These are phyloP conservation scores for Exutisphaerella laricina DNA, from an alignment of 2,329 filamentous ascomycete genomes.

Conservation along the genomic window DNA sequence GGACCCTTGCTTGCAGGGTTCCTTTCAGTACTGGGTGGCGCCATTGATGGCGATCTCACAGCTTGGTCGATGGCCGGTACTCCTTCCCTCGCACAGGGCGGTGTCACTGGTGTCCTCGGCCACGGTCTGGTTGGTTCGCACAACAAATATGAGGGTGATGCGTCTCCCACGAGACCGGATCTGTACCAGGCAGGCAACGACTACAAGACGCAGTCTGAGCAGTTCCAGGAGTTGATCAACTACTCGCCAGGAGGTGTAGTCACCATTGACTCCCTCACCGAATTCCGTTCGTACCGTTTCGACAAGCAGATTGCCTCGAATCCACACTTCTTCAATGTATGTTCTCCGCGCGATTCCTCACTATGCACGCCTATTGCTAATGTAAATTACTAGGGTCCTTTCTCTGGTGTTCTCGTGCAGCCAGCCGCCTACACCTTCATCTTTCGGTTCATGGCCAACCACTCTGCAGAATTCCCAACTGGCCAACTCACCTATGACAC, in stretches of 20 bases:
- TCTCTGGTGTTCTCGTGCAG: constrained; percentile 20
- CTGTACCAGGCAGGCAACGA: constrained; percentile 29
- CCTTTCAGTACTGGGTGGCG: constrained; percentile 31
- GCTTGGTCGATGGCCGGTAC: constrained; percentile 32
- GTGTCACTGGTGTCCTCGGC: constrained; percentile 12
- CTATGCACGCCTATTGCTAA: too few species aligned
- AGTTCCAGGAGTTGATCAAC: constrained; percentile 30
- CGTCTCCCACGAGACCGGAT: constrained; percentile 32
- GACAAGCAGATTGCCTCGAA: constrained; percentile 26
- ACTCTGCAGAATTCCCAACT: constrained; percentile 21
- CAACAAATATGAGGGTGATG: constrained; percentile 35
- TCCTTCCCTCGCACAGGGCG: constrained; percentile 13
- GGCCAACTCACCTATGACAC: constrained; percentile 20
- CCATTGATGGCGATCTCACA: constrained; percentile 29
- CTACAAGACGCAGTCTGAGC: constrained; percentile 21
- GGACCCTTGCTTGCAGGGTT: constrained; percentile 30
- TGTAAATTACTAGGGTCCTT: too few species aligned
- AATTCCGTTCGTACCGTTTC: constrained; percentile 21
- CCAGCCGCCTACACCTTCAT: constrained; percentile 25
- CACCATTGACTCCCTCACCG: constrained; percentile 14
- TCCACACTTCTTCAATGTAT: constrained; percentile 31
- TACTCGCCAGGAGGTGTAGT: constrained; percentile 17
- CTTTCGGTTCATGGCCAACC: constrained; percentile 25
- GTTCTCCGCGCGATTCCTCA: too few species aligned
- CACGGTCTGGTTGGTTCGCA: constrained; percentile 27